Percentiles rank a stretch among this genome's conserved stretches.
These are phyloP conservation scores for Tothia fuscella DNA, from an alignment of 2,329 filamentous ascomycete species.

Conservation along the genomic window DNA sequence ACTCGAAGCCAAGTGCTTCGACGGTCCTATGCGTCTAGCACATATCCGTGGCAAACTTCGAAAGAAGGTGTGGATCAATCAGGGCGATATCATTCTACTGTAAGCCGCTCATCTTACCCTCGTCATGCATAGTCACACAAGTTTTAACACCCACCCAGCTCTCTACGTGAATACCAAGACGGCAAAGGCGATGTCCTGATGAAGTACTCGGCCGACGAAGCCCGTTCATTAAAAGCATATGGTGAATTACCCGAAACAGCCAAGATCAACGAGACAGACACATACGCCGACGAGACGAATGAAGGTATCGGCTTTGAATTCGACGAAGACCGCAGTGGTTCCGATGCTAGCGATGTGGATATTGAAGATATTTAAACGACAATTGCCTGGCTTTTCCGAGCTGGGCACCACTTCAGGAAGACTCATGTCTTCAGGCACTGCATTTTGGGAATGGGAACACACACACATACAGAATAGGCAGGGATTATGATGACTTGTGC, in stretches of 20 bases:
- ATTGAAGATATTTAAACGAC: conserved; percentile 76
- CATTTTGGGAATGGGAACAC: too few species aligned
- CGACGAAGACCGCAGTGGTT: conserved; percentile 74
- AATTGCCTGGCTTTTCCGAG: too few species aligned
- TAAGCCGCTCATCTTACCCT: not conserved
- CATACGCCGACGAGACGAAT: conserved; percentile 79
- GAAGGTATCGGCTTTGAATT: conserved; percentile 98
- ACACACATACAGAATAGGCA: too few species aligned
- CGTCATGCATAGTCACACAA: not conserved
- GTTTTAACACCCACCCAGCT: not conserved
- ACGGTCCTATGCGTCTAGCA: conserved; percentile 74
- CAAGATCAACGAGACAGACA: conserved; percentile 99
- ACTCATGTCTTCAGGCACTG: too few species aligned
- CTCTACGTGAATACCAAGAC: conserved; percentile 34
- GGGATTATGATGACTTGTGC: too few species aligned
- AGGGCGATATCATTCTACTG: conserved; percentile 84
- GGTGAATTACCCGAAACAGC: conserved; percentile 93
- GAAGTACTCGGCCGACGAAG: conserved; percentile 68
- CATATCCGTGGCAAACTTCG: conserved; percentile 92
- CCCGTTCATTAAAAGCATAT: conserved; percentile 88
- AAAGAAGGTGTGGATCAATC: conserved; percentile 99
- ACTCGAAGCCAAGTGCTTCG: conserved; percentile 88
- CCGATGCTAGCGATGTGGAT: conserved; percentile 55
- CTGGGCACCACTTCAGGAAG: too few species aligned
- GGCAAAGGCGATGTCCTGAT: conserved; percentile 88